Conservation (phyloP, 176 grass and related monocot genomes). For the Lolium perenne region DNA sequence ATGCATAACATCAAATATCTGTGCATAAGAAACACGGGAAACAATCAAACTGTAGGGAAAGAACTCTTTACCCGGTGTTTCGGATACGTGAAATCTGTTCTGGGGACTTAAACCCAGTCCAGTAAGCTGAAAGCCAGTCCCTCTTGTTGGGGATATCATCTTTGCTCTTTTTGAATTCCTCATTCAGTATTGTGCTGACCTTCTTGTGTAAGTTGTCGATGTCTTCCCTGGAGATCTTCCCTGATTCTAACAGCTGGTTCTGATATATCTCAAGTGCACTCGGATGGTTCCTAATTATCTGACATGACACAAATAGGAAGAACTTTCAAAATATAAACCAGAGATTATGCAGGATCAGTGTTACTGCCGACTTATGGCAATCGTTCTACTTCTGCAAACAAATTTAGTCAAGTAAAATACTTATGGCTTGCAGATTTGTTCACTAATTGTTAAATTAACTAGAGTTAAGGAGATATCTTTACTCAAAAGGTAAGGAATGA, state of each 20-base stretch:
- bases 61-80: constrained; percentile 83
- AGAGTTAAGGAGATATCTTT: background rate
- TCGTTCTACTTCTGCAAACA: constrained; percentile 12
- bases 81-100: constrained; percentile 97
- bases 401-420: constrained; percentile 21
- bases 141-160: constrained; percentile 83
- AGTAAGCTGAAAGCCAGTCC: constrained; percentile 99
- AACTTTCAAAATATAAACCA: constrained; percentile 15
- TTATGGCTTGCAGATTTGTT: background rate
- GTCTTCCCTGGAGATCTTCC: constrained; percentile 82
- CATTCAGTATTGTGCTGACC: constrained; percentile 78
- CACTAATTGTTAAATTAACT: constrained; percentile 5
- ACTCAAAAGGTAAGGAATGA: constrained; percentile 29
- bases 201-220: constrained; percentile 86
- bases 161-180: constrained; percentile 93
- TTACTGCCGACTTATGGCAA: background rate
- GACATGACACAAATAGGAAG: constrained; percentile 28
- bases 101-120: constrained; percentile 92
- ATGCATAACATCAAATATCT: constrained; percentile 19
- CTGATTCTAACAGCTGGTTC: constrained; percentile 72
- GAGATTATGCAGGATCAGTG: constrained; percentile 26
- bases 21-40: constrained; percentile 19
- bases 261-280: constrained; percentile 89
- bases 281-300: constrained; percentile 87
- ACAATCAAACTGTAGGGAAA: background rate